Evolutionary conservation across 2,329 filamentous ascomycete species (phyloP).

Genomic region (Talaromyces verruculosus): DNA sequence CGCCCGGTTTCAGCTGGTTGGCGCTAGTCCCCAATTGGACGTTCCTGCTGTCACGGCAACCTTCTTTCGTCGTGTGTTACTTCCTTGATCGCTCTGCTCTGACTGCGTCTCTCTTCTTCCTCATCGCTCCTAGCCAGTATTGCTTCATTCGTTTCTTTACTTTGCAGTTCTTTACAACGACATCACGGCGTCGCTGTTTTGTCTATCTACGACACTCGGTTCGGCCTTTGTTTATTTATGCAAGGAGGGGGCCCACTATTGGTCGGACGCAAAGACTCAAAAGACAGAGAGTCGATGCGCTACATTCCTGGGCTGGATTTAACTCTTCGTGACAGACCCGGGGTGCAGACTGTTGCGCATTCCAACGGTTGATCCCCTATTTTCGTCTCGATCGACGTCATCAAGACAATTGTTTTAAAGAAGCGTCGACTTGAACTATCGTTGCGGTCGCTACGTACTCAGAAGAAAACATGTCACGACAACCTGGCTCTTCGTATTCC

Average conservation of each 20-base stretch:
- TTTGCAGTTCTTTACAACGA: not conserved
- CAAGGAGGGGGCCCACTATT: not conserved
- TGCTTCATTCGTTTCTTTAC: not conserved
- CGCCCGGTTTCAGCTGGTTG: constrained; percentile 9
- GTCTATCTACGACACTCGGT: not conserved
- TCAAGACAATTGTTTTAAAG: not conserved
- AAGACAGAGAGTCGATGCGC: not conserved
- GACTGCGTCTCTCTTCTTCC: not conserved
- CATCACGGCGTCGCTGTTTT: not conserved
- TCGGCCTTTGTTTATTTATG: constrained; percentile 4
- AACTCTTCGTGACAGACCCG: constrained; percentile 8
- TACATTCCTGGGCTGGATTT: constrained; percentile 7
- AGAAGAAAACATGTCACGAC: constrained; percentile 17
- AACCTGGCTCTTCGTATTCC: constrained; percentile 4
- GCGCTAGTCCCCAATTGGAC: constrained; percentile 7
- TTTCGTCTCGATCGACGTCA: constrained; percentile 9
- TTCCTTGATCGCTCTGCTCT: not conserved
- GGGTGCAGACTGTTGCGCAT: constrained; percentile 9
- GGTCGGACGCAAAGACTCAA: not conserved
- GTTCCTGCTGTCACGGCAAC: constrained; percentile 16
- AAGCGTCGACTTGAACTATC: not conserved
- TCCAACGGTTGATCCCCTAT: constrained; percentile 9
- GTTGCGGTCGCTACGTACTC: not conserved
- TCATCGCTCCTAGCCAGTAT: not conserved
- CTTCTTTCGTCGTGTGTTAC: not conserved